Evolutionary conservation across 805 yeast genomes (phyloP).

Genomic region (Ogataea kodamae): DNA sequence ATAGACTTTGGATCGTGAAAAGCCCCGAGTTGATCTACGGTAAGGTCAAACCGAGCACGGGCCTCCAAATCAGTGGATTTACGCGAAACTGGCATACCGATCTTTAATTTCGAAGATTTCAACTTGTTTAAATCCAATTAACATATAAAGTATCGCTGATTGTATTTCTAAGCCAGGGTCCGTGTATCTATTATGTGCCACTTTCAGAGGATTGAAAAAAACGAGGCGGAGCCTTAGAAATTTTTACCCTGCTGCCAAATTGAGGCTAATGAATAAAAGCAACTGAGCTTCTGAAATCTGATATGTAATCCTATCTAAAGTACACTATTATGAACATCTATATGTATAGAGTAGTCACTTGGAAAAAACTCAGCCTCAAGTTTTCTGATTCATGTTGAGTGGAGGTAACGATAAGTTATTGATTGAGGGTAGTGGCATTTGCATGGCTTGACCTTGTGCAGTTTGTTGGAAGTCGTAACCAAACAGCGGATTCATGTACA

Average conservation of each 20-base stretch:
- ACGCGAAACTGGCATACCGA: conserved; percentile 9
- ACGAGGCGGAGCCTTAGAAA: conserved; percentile 11
- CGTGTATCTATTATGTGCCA: conserved; percentile 1
- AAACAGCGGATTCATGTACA: conserved; percentile 20
- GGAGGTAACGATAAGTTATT: conserved; percentile 33
- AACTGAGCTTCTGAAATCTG: too few relatives aligned
- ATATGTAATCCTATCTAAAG: too few relatives aligned
- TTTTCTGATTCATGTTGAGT: conserved; percentile 28
- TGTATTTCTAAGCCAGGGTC: too few relatives aligned
- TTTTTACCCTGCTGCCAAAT: not conserved
- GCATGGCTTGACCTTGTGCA: conserved; percentile 22
- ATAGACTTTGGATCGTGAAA: conserved; percentile 66
- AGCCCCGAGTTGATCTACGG: conserved; percentile 38
- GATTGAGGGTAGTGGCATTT: conserved; percentile 28
- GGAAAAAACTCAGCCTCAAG: conserved; percentile 11
- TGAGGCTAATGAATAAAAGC: not conserved
- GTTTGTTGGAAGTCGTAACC: conserved; percentile 23
- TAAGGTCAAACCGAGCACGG: conserved; percentile 20
- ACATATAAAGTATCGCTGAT: too few relatives aligned
- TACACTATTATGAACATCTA: conserved; percentile 1
- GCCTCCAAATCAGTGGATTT: conserved; percentile 17
- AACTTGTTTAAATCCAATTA: too few relatives aligned
- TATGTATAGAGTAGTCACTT: conserved; percentile 4
- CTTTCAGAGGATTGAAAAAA: conserved; percentile 1
- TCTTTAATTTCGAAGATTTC: too few relatives aligned